Base-by-base conservation (phyloP, 2,329 filamentous ascomycete species). In the Diaporthe caulivora region DNA sequence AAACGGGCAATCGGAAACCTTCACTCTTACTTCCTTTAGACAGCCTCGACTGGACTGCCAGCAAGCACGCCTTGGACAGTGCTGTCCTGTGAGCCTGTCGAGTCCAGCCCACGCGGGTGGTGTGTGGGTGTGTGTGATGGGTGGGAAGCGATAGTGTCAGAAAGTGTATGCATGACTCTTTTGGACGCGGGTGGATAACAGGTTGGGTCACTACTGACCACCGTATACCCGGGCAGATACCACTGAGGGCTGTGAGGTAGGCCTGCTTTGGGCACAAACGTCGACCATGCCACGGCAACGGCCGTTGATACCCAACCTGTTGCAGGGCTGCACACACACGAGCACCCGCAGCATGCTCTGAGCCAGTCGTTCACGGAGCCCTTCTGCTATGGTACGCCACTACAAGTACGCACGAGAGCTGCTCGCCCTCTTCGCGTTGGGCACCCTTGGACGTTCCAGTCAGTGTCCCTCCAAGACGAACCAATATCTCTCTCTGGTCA, bases 231-330 rank as follows among this genome's bases (percentile, higher is more conserved):
- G 37, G 37, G 7, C 6, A 40, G 37, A 40, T 40, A 13, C 37
- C 26, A 15, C n/a, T n/a, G n/a, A n/a, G n/a, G n/a, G n/a, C n/a
- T n/a, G 29, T 65, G 44, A 65, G 62, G 47, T 24, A 67, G 55
- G 24, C 51, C 54, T 53, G 62, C 65, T 29, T 81, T 80, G 80
- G 80, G 80, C 79, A 80, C 72, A 77, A 78, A 80, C 75, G 74
- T 74, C 79, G 75, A 62, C 75, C 47, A 47, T 75, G 37, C 47
- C 71, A 26, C 65, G 55, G 49, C 58, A 34, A 78, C 72, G 76
- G 77, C 77, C 80, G 76, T 82, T 79, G 78, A 77, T 81, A 80
- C 80, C 78, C 78, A 78, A 79, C 76, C 76, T 78, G 49, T 69
- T 72, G 76, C 76, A 77, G 76, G 78, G 77, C 78, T 74, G 77